phyloP scores from a whole-genome alignment of 2,329 filamentous ascomycete genomes.

The Neoscytalidium dimidiatum region DNA sequence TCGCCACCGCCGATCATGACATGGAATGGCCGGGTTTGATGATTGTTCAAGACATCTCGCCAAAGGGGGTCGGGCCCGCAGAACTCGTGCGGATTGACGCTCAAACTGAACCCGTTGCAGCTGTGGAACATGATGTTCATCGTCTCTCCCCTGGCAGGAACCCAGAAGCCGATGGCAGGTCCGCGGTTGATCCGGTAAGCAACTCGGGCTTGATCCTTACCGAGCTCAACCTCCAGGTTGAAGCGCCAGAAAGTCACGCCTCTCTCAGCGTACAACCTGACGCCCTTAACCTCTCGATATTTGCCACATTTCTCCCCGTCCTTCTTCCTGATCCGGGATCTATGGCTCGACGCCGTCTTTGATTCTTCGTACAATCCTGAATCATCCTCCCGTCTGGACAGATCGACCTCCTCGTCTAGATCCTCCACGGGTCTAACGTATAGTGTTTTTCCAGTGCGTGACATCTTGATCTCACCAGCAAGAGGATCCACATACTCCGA shows the following conservation, averaged over 20 bases:
- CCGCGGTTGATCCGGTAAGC: constrained; percentile 95
- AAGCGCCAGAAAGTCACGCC: constrained; percentile 97
- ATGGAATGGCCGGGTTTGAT: constrained; percentile 91
- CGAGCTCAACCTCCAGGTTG: constrained; percentile 88
- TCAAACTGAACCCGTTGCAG: constrained; percentile 91
- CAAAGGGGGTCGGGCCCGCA: constrained; percentile 95
- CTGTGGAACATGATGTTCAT: constrained; percentile 99
- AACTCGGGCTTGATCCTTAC: constrained; percentile 75
- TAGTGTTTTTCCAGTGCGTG: constrained; percentile 79
- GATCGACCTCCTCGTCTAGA: constrained; percentile 73
- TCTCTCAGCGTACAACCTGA: constrained; percentile 79
- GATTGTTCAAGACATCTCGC: constrained; percentile 91
- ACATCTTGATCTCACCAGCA: constrained; percentile 82
- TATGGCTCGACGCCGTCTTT: constrained; percentile 47
- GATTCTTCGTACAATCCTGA: constrained; percentile 78
- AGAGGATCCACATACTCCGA: constrained; percentile 88
- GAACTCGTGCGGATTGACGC: constrained; percentile 75
- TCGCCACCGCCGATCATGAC: constrained; percentile 98
- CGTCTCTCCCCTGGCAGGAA: constrained; percentile 76
- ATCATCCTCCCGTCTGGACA: constrained; percentile 78
- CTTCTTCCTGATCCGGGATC: constrained; percentile 51
- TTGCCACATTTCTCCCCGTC: constrained; percentile 83
- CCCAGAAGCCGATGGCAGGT: constrained; percentile 89
- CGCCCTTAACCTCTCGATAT: constrained; percentile 80
- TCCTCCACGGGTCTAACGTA: constrained; percentile 91